Base-by-base conservation (phyloP, 495 filamentous ascomycete species). In the Penicillium parvum region DNA sequence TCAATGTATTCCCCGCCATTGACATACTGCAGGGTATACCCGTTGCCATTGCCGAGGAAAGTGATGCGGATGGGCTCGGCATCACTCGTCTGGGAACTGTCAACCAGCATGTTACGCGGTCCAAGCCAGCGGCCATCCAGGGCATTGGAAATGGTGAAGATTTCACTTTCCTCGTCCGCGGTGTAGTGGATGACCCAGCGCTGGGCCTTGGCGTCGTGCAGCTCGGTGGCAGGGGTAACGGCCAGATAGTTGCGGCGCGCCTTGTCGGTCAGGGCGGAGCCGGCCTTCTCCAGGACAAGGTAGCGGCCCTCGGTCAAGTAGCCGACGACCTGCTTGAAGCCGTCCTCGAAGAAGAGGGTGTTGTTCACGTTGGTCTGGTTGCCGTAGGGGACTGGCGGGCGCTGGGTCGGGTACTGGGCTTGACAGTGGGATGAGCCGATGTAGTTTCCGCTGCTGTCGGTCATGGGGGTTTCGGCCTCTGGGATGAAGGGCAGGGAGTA, bases 241-340 rank as follows among this genome's bases (percentile, higher is more conserved):
- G 44, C 61, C 18, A 75, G 32, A 22, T 49, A 5, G 16, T 36
- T 26, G 2, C 35, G 33, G 1, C 50, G 28, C 30, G 45, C 49
- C 1, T 37, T 30, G 21, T 67, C 66, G 15, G 54, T 64, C n/a
- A 69, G 50, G 5, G 65, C 65, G 8, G 36, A 37, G 4, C 60
- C 52, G 26, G 43, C 64, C 32, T 50, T 54, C 42, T 67, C 65
- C 23, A 67, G 63, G 19, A 58, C 55, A 11, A 71, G 37, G 28
- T 69, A 69, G n/a, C 75, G 72, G 10, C 75, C 75, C 43, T 79
- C 75, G 9, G 75, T 77, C 25, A 79, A 49, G 20, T 66, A 63
- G 7, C 75, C 75, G 6, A 76, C 57, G n/a, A 71, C 61, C 29
- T 66, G 51, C 57, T 77, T 77, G 60, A 67, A 77, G 3, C 75